Percentiles rank a stretch among this genome's conserved stretches.
Evolutionary conservation across 768 basidiomycete genomes (phyloP).

Genomic region (Phaeotremella skinneri): DNA sequence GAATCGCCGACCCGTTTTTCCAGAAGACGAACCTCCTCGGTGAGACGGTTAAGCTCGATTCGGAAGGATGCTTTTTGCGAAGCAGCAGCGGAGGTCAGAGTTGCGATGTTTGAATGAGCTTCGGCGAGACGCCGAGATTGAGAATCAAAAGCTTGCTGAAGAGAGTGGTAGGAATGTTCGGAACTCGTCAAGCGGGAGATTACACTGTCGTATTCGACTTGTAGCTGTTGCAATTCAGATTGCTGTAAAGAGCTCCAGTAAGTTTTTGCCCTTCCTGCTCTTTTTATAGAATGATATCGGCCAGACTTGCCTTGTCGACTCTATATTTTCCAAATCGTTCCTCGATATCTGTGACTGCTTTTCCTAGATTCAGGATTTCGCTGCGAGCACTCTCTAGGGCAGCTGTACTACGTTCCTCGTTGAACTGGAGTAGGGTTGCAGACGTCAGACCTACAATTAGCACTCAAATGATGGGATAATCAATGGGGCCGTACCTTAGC

Average conservation of each 20-base stretch:
- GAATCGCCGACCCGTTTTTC: constrained; percentile 84
- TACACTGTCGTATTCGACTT: constrained; percentile 71
- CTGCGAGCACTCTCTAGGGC: constrained; percentile 73
- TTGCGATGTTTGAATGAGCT: constrained; percentile 70
- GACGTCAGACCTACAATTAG: constrained; percentile 6
- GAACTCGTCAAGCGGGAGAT: constrained; percentile 66
- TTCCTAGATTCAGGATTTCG: constrained; percentile 69
- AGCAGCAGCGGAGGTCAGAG: constrained; percentile 71
- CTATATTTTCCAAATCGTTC: constrained; percentile 83
- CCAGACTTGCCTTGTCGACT: constrained; percentile 59
- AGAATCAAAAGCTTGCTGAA: constrained; percentile 68
- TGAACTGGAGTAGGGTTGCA: constrained; percentile 61
- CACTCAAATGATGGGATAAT: too few species aligned
- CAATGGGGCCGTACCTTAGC: constrained; percentile 59
- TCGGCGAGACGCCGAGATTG: constrained; percentile 75
- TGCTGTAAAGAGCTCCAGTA: constrained; percentile 26
- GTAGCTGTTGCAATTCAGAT: constrained; percentile 69
- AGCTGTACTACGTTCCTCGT: constrained; percentile 75
- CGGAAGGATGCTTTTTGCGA: constrained; percentile 81
- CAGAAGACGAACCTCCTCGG: constrained; percentile 75
- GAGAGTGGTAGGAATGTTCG: constrained; percentile 67
- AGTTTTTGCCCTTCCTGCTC: neutral
- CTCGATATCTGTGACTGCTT: constrained; percentile 68
- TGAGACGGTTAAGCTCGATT: constrained; percentile 69
- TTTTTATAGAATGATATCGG: neutral